Evolutionary conservation across 176 grass and related monocot genomes (phyloP), one percentile per base, ranked within the genome.

Genomic region (Bromus sterilis): DNA sequence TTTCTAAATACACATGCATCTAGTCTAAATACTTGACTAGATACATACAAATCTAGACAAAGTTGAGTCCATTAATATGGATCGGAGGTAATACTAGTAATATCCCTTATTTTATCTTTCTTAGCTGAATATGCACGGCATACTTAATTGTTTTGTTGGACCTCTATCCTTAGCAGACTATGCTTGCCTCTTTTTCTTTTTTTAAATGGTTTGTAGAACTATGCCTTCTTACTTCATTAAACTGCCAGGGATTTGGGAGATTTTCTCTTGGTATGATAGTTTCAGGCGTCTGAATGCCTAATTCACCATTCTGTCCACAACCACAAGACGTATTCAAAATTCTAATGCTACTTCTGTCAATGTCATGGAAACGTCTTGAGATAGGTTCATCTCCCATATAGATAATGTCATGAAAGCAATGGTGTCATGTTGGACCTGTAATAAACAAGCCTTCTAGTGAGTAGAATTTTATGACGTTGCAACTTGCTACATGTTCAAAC

Each of bases 251-350:
- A 15, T n/a, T 67, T 75, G 25, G 28, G 59, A 67, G 31, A 67
- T 80, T 75, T 31, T 75, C 14, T 28, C 29, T 60, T 60, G 41
- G 18, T 72, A 43, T 36, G 34, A 78, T 78, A 65, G 53, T 83
- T 78, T 4, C 71, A 56, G 20, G 71, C 20, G 41, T 73, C 32
- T 71, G 58, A 66, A 23, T 44, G 37, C 13, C 7, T 65, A 64
- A 33, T 40, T 24, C 9, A 28, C 80, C 41, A 72, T 43, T 53
- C 11, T 40, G 32, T 28, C 40, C 13, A 29, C 24, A 71, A 43
- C 32, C 18, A 72, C n/a, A 25, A 53, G 75, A 60, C 9, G 0
- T 35, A 4, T 75, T 15, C 48, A 36, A 36, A 75, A 75, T 56
- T 55, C 48, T 24, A 24, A 75, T 15, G 48, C 28, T 33, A 7